phyloP scores from a whole-genome alignment of 2,329 filamentous ascomycete species.

The Paecilomyces variotii region DNA sequence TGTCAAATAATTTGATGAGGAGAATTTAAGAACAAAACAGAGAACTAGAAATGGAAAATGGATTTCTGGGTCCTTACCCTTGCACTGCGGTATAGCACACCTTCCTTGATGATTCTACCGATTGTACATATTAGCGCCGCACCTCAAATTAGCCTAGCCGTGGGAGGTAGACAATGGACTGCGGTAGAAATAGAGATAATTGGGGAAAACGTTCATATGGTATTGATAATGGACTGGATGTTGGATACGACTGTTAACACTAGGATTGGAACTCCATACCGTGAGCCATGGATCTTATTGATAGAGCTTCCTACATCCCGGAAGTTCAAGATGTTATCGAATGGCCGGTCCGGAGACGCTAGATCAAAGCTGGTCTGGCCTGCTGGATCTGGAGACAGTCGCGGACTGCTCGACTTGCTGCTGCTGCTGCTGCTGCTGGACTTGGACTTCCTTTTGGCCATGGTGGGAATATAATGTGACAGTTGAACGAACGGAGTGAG shows the following conservation, averaged over 20 bases:
- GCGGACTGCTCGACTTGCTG: slow-evolving; percentile 3
- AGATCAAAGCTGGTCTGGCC: slow-evolving; percentile 24
- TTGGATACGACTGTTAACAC: background rate
- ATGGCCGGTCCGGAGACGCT: slow-evolving; percentile 25
- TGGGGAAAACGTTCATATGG: background rate
- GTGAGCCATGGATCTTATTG: slow-evolving; percentile 50
- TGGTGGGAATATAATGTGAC: background rate
- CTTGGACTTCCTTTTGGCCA: background rate
- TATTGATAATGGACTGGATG: background rate
- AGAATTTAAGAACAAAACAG: background rate
- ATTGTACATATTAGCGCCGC: background rate
- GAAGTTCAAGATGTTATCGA: slow-evolving; percentile 63
- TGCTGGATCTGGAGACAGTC: slow-evolving; percentile 2
- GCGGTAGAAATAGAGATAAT: background rate
- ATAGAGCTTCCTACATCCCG: slow-evolving; percentile 65
- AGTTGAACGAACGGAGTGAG: background rate
- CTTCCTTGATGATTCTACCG: slow-evolving; percentile 47
- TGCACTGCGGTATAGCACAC: slow-evolving; percentile 61
- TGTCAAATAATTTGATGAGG: background rate
- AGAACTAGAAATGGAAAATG: background rate
- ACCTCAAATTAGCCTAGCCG: background rate
- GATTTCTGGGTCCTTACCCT: slow-evolving; percentile 42
- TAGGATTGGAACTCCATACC: slow-evolving; percentile 33
- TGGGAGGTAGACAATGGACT: background rate
- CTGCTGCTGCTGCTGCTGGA: background rate